phyloP scores from a whole-genome alignment of 2,329 filamentous ascomycete species.

The Alternaria tenuissima region DNA sequence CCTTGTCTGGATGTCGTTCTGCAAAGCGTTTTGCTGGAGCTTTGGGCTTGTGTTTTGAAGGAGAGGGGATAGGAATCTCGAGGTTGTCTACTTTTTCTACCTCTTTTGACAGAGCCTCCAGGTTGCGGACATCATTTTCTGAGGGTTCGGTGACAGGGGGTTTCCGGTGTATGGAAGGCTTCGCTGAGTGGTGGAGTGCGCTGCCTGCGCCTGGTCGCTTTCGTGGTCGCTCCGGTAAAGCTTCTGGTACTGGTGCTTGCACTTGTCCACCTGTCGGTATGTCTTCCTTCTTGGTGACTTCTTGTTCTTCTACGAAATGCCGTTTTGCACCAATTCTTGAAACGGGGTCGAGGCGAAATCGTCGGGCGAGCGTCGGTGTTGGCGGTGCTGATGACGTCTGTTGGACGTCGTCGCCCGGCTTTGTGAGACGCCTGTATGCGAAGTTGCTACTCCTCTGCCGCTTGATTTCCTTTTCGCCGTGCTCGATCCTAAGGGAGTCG shows the following conservation, averaged over 20 bases:
- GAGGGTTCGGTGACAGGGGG: constrained; percentile 23
- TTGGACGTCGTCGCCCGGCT: constrained; percentile 26
- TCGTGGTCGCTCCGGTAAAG: constrained; percentile 23
- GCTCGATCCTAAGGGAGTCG: constrained; percentile 56
- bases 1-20: constrained; percentile 43
- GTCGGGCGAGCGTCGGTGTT: constrained; percentile 30
- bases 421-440: constrained; percentile 35
- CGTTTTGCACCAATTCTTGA: constrained; percentile 25
- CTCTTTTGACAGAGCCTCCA: constrained; percentile 45
- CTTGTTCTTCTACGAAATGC: constrained; percentile 32
- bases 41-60: constrained; percentile 47
- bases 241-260: constrained; percentile 10
- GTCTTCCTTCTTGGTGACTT: constrained; percentile 8
- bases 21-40: constrained; percentile 44
- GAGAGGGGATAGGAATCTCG: constrained; percentile 17
- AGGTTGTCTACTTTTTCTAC: constrained; percentile 38
- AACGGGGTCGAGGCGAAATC: constrained; percentile 36
- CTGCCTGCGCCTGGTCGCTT: constrained; percentile 42
- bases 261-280: constrained; percentile 5
- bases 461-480: constrained; percentile 8
- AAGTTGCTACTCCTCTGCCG: constrained; percentile 15
- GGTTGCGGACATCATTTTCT: constrained; percentile 40
- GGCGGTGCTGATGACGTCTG: constrained; percentile 19
- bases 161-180: constrained; percentile 12
- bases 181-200: constrained; percentile 21